A percentile compares a stretch with the other conserved stretches of the same genome.
Evolutionary conservation across 345 rosid species (phyloP).

Genomic region (Balakata baccata): DNA sequence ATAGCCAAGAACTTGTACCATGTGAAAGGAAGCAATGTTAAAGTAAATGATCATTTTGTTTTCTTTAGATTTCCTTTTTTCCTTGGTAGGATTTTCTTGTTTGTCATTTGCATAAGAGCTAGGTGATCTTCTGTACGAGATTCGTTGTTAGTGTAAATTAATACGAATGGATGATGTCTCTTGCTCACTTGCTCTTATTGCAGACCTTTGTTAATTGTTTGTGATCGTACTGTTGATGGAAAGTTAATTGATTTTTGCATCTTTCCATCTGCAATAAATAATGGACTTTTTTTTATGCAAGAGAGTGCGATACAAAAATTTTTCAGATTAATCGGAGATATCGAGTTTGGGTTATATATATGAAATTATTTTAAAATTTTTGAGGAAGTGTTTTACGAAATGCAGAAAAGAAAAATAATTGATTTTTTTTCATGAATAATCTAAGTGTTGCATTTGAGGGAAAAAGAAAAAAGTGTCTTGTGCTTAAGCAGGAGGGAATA

Average conservation of each 20-base stretch:
- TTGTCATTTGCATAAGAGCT: slow-evolving; percentile 17
- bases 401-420: too few species aligned
- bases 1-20: too few species aligned
- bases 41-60: neutral
- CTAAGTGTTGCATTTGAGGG: too few species aligned
- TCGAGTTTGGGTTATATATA: too few species aligned
- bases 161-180: slow-evolving; percentile 14
- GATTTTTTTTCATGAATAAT: too few species aligned
- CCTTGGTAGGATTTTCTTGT: slow-evolving; percentile 20
- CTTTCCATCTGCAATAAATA: neutral
- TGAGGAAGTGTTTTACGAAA: too few species aligned
- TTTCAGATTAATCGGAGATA: too few species aligned
- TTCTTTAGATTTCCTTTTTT: neutral
- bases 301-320: too few species aligned
- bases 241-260: slow-evolving; percentile 1
- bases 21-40: too few species aligned
- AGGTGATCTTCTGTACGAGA: slow-evolving; percentile 17
- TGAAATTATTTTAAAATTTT: too few species aligned
- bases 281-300: too few species aligned
- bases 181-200: slow-evolving; percentile 18
- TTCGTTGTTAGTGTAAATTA: slow-evolving; percentile 2
- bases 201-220: slow-evolving; percentile 25
- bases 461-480: too few species aligned
- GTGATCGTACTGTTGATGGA: slow-evolving; percentile 8
- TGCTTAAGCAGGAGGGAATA: neutral